phyloP scores from a whole-genome alignment of 768 basidiomycete species.

The Pholiota molesta region DNA sequence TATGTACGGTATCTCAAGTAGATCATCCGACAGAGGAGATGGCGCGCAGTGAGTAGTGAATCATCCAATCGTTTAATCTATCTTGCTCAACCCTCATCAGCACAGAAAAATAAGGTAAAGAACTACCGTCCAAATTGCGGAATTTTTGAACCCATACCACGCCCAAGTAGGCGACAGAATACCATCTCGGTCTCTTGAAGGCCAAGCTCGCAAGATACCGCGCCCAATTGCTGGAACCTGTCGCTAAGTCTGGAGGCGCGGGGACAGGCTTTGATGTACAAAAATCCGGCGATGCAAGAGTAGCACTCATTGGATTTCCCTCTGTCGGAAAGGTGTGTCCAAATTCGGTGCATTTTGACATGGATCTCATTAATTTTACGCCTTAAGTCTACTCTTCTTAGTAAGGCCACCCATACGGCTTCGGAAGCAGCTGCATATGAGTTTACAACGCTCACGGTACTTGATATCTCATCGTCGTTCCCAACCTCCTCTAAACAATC shows the following conservation, averaged over 20 bases:
- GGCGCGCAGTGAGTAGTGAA: slow-evolving; percentile 78
- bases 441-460: slow-evolving; percentile 88
- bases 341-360: not conserved
- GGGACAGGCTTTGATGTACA: slow-evolving; percentile 90
- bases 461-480: slow-evolving; percentile 15
- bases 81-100: slow-evolving; percentile 37
- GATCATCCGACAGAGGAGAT: slow-evolving; percentile 83
- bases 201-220: slow-evolving; percentile 95
- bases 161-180: slow-evolving; percentile 80
- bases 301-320: slow-evolving; percentile 93
- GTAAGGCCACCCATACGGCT: slow-evolving; percentile 89
- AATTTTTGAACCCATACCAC: slow-evolving; percentile 14
- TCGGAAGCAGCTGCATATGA: slow-evolving; percentile 93
- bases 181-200: slow-evolving; percentile 91
- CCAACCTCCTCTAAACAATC: slow-evolving; percentile 12
- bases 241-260: slow-evolving; percentile 76
- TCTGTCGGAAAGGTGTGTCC: slow-evolving; percentile 82
- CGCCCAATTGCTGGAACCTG: slow-evolving; percentile 91
- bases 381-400: slow-evolving; percentile 82
- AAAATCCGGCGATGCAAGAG: slow-evolving; percentile 82
- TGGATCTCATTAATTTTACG: not conserved
- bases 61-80: not conserved
- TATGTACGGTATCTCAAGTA: not conserved
- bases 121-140: not conserved
- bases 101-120: slow-evolving; percentile 92